Evolutionary conservation across 345 rosid species (phyloP).

Genomic region (Salix exigua): DNA sequence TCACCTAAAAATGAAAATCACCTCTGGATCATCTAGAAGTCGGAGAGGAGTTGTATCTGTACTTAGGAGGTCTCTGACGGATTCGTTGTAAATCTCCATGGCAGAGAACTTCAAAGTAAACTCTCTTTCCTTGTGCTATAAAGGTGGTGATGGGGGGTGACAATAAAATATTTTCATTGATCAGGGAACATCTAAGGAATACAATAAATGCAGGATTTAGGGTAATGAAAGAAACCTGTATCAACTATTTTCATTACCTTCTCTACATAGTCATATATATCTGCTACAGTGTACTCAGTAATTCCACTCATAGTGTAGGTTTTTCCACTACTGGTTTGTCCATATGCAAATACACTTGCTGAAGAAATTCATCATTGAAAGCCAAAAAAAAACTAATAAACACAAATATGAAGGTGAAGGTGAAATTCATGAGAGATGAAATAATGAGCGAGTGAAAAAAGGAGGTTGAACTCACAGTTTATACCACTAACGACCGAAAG

Average conservation of each 20-base stretch:
- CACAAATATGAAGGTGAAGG: neutral
- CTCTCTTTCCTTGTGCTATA: constrained; percentile 79
- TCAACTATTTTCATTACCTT: constrained; percentile 40
- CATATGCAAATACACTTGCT: constrained; percentile 96
- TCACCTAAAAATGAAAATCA: constrained; percentile 31
- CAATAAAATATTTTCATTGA: neutral
- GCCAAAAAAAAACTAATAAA: neutral
- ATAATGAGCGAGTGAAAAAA: neutral
- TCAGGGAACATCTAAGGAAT: neutral
- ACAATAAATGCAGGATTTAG: neutral
- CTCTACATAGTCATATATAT: constrained; percentile 70
- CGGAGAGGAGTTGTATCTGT: constrained; percentile 66
- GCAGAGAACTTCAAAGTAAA: constrained; percentile 80
- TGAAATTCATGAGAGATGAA: neutral
- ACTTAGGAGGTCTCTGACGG: constrained; percentile 86
- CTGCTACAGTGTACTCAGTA: constrained; percentile 67
- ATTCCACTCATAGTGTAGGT: constrained; percentile 89
- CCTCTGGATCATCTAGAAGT: constrained; percentile 95
- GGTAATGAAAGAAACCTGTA: neutral
- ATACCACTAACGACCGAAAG: constrained; percentile 83
- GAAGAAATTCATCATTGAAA: constrained; percentile 21
- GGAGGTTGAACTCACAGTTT: constrained; percentile 43
- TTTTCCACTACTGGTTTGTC: constrained; percentile 98
- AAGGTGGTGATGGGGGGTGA: neutral
- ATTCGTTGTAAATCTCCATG: constrained; percentile 93